Evolutionary conservation across 352 stramenopile genomes (phyloP), one percentile per base, ranked within the genome.

Genomic region (Aphanomyces astaci): DNA sequence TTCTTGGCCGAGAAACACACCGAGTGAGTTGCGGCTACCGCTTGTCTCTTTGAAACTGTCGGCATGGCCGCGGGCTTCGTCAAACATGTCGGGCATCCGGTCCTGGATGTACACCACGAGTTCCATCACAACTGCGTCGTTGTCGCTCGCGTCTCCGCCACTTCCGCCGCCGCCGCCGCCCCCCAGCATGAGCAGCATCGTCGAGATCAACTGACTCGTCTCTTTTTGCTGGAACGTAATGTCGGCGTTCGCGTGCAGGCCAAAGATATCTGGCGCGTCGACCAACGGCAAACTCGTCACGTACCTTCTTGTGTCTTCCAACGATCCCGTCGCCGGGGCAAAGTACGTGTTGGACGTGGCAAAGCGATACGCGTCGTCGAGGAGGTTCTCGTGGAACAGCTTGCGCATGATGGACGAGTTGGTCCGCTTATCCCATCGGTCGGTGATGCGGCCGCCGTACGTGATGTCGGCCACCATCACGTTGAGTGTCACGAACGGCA

Each of bases 221-320:
- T 97, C 86, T 60, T 97, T 96, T 73, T 97, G 88, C 72, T 97
- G 90, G 66, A 97, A 97, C 11, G 89, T 97, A 60, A 98, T 98
- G 71, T 96, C 92, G 3, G 92, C 92, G 63, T 98, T 98, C 25
- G 80, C 78, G 59, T 98, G 93, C 56, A 98, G 79, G 1, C 93
- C 93, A 65, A 97, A 98, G 45, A 96, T 92, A 46, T 97, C 87
- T 0, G 94, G 94, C 0, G 81, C 76, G 64, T 97, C 92, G 9
- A 90, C 88, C 2, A 76, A 78, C 33, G 93, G 94, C 13, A 98
- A 69, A 19, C 71, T 60, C 28, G 71, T 76, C 17, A 98, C 87
- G 64, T 97, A 97, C 31, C 91, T 80, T 15, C 93, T 87, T 28
- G 89, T 80, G 25, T 72, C 73, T 2, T 52, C 28, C 0, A 96